These are phyloP conservation scores for Aspergillus hortae DNA, from an alignment of 2,329 filamentous ascomycete genomes.

Conservation along the genomic window DNA sequence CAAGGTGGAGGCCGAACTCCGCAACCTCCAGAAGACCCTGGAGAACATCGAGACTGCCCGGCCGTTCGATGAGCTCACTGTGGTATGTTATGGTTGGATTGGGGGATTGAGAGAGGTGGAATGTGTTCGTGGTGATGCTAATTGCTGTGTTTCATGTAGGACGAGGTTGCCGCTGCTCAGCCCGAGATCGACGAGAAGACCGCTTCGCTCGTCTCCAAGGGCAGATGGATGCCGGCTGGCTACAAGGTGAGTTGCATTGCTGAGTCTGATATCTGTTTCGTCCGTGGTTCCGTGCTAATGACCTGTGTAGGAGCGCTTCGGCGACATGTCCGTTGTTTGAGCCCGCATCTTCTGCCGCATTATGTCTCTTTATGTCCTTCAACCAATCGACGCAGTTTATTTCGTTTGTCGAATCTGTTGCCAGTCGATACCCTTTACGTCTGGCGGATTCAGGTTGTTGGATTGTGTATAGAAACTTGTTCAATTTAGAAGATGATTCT, in stretches of 20 bases:
- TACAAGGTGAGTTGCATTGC: constrained; percentile 75
- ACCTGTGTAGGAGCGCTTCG: constrained; percentile 86
- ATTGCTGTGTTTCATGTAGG: constrained; percentile 50
- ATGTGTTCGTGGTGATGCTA: constrained; percentile 6
- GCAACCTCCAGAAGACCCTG: constrained; percentile 89
- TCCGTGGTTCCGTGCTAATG: neutral
- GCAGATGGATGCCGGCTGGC: constrained; percentile 95
- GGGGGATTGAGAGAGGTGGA: neutral
- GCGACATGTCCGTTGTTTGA: constrained; percentile 93
- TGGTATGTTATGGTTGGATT: constrained; percentile 59
- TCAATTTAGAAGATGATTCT: constrained; percentile 31
- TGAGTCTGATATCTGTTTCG: neutral
- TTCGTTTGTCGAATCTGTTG: constrained; percentile 25
- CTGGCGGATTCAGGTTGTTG: constrained; percentile 28
- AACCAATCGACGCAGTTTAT: constrained; percentile 24
- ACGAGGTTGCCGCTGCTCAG: constrained; percentile 89
- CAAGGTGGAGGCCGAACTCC: constrained; percentile 91
- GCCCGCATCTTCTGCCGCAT: constrained; percentile 32
- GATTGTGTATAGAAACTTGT: constrained; percentile 41
- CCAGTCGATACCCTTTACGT: constrained; percentile 18
- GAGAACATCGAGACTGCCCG: constrained; percentile 96
- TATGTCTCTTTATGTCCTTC: constrained; percentile 29
- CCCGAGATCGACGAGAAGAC: constrained; percentile 98
- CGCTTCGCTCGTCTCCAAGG: constrained; percentile 89
- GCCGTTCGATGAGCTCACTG: constrained; percentile 94